Conservation (phyloP, 805 yeast genomes). For the Hanseniaspora hatyaiensis region DNA sequence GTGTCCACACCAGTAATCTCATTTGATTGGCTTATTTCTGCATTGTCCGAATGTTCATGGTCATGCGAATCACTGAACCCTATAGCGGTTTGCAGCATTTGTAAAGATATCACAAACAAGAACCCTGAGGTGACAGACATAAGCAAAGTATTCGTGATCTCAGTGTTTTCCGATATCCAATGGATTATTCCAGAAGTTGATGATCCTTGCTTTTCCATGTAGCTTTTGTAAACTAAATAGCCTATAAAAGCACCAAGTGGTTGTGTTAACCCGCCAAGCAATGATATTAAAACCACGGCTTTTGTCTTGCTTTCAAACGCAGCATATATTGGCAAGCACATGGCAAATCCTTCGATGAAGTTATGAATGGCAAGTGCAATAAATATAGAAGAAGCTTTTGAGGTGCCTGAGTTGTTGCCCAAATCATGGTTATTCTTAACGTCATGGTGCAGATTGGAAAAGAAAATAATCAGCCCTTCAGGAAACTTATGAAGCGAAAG, state of each 20-base stretch:
- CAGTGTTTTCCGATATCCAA: constrained; percentile 22
- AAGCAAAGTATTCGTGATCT: constrained; percentile 45
- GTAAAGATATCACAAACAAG: constrained; percentile 64
- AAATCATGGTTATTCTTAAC: too few species aligned
- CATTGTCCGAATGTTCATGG: constrained; percentile 26
- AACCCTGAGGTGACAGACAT: constrained; percentile 76
- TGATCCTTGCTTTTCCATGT: constrained; percentile 29
- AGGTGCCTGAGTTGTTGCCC: constrained; percentile 27
- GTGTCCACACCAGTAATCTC: not conserved
- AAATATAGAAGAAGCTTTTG: constrained; percentile 68
- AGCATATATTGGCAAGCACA: constrained; percentile 80
- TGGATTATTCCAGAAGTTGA: constrained; percentile 28
- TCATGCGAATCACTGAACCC: constrained; percentile 63
- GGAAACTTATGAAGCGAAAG: constrained; percentile 84
- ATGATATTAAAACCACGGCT: constrained; percentile 54
- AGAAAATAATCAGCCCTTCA: constrained; percentile 81
- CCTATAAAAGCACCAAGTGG: constrained; percentile 82
- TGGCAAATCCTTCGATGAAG: constrained; percentile 85
- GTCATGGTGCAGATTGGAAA: constrained; percentile 57
- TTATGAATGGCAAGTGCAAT: constrained; percentile 80
- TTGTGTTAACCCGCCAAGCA: constrained; percentile 74
- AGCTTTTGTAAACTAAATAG: constrained; percentile 36
- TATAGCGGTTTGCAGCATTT: constrained; percentile 76
- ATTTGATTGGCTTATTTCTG: not conserved
- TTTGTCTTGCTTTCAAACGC: constrained; percentile 50